These are phyloP conservation scores for Boletus insuetus DNA, from an alignment of 768 basidiomycete species.

Conservation along the genomic window DNA sequence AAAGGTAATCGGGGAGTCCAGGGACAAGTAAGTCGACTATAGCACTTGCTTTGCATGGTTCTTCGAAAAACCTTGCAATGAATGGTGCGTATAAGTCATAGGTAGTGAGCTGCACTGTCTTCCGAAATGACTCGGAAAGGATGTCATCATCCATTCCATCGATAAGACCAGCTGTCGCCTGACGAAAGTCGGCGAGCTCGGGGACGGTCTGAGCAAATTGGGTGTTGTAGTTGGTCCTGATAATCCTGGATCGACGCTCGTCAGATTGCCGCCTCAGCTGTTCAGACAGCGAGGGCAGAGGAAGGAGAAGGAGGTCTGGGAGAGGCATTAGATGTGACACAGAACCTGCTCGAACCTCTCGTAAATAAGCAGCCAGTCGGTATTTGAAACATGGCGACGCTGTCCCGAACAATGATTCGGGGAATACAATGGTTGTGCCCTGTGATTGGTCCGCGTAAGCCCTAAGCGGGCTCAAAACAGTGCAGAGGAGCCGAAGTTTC, in stretches of 20 bases:
- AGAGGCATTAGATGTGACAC: not conserved
- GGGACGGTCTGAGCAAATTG: conserved; percentile 1
- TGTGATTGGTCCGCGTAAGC: too few relatives aligned
- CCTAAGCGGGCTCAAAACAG: too few relatives aligned
- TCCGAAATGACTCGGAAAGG: conserved; percentile 4
- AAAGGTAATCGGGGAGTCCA: conserved; percentile 17
- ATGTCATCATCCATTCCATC: not conserved
- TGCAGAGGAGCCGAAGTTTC: too few relatives aligned
- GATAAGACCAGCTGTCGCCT: not conserved
- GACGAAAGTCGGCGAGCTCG: not conserved
- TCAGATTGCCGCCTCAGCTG: not conserved
- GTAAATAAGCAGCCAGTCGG: too few relatives aligned
- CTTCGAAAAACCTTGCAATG: conserved; percentile 2
- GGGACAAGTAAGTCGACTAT: conserved; percentile 12
- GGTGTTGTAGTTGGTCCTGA: not conserved
- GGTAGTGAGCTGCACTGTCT: conserved; percentile 9
- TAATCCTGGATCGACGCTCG: not conserved
- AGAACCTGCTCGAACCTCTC: too few relatives aligned
- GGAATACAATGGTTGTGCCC: too few relatives aligned
- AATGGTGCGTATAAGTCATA: conserved; percentile 14
- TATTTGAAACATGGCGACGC: too few relatives aligned
- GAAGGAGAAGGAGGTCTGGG: not conserved
- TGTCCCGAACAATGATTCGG: too few relatives aligned
- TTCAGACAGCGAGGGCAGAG: not conserved
- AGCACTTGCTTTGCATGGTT: not conserved